Percentiles rank a stretch among this genome's conserved stretches.
phyloP scores from a whole-genome alignment of 2,329 filamentous ascomycete species.

The Mycosphaerella sp. region DNA sequence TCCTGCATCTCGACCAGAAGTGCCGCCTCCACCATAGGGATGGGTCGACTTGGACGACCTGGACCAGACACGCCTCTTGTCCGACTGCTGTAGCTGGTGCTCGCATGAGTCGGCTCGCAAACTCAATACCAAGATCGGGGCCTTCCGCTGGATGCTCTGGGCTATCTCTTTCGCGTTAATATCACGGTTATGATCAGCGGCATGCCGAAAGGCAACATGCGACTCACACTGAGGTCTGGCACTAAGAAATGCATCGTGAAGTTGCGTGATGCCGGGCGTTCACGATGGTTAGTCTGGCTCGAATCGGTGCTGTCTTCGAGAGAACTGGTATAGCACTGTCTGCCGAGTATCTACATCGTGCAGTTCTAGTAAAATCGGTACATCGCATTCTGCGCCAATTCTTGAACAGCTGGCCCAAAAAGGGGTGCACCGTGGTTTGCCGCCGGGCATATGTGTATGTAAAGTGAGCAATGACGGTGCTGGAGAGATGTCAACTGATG shows the following conservation, averaged over 20 bases:
- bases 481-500: background rate
- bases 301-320: constrained; percentile 49
- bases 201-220: constrained; percentile 35
- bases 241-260: constrained; percentile 40
- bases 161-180: constrained; percentile 2
- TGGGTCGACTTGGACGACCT: background rate
- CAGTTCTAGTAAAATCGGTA: constrained; percentile 44
- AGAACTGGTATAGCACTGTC: constrained; percentile 46
- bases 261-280: constrained; percentile 44
- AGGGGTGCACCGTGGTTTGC: constrained; percentile 43
- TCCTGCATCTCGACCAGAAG: background rate
- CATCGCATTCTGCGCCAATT: constrained; percentile 43
- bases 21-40: background rate
- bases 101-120: background rate
- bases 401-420: constrained; percentile 37
- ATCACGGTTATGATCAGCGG: constrained; percentile 17
- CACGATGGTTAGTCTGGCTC: constrained; percentile 45
- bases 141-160: constrained; percentile 7
- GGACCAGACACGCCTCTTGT: too few relatives aligned
- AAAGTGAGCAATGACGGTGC: constrained; percentile 44
- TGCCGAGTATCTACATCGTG: constrained; percentile 49
- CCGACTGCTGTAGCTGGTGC: too few relatives aligned
- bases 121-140: constrained; percentile 6
- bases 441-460: constrained; percentile 54
- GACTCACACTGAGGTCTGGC: constrained; percentile 34